These are phyloP conservation scores for Trichoderma sp. DNA, from an alignment of 2,329 filamentous ascomycete genomes.

Conservation along the genomic window DNA sequence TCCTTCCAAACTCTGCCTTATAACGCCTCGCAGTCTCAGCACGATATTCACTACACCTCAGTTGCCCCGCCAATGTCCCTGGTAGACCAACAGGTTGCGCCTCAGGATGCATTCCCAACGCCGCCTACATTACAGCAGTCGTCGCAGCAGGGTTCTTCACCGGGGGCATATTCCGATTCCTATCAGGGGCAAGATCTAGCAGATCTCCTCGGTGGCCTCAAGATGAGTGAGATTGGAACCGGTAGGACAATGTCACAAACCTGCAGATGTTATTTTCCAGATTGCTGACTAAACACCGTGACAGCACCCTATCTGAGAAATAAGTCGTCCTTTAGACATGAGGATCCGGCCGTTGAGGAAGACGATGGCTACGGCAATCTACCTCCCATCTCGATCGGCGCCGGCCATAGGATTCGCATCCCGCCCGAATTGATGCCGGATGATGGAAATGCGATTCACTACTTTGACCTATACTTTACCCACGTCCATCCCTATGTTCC, in stretches of 20 bases:
- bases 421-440: slow-evolving; percentile 91
- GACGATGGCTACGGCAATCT: slow-evolving; percentile 74
- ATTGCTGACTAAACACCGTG: background rate
- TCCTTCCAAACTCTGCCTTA: slow-evolving; percentile 54
- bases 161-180: slow-evolving; percentile 60
- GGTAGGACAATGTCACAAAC: slow-evolving; percentile 55
- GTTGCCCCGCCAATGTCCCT: slow-evolving; percentile 52
- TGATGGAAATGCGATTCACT: slow-evolving; percentile 77
- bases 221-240: slow-evolving; percentile 83
- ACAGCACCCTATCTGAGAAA: slow-evolving; percentile 82
- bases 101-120: slow-evolving; percentile 55
- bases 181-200: slow-evolving; percentile 72
- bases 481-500: slow-evolving; percentile 93
- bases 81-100: slow-evolving; percentile 54
- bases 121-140: slow-evolving; percentile 41
- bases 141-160: slow-evolving; percentile 41
- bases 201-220: slow-evolving; percentile 81
- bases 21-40: slow-evolving; percentile 47
- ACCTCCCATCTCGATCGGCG: slow-evolving; percentile 66
- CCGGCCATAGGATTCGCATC: slow-evolving; percentile 80
- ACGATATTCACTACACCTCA: slow-evolving; percentile 56
- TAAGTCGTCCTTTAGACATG: slow-evolving; percentile 52
- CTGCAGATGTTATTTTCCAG: background rate
- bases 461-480: slow-evolving; percentile 87
- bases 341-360: slow-evolving; percentile 67